A percentile compares a stretch with the other conserved stretches of the same genome.
These are phyloP conservation scores for Cadophora sp. DNA, from an alignment of 2,329 filamentous ascomycete species.

Conservation along the genomic window DNA sequence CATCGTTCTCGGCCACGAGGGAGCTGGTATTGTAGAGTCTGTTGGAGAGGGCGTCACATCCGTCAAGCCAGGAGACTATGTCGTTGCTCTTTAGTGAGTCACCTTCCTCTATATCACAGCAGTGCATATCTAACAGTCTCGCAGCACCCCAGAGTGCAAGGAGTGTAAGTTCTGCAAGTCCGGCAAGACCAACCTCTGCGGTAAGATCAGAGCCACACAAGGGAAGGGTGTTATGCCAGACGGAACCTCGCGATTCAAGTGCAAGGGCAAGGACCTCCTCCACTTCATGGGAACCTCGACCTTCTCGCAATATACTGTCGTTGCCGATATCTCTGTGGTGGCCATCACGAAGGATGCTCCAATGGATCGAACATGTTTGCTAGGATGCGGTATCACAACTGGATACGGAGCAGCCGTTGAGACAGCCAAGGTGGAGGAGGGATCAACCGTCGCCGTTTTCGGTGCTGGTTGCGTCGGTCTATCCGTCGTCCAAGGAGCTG, in stretches of 20 bases:
- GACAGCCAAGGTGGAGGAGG: conserved; percentile 90
- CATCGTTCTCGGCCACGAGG: conserved; percentile 87
- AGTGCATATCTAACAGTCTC: conserved; percentile 17
- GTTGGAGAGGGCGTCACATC: conserved; percentile 94
- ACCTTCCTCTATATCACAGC: conserved; percentile 21
- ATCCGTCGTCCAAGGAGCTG: conserved; percentile 92
- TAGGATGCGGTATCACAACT: conserved; percentile 98
- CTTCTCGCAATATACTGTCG: conserved; percentile 98
- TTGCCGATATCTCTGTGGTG: conserved; percentile 97
- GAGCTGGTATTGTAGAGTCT: conserved; percentile 90
- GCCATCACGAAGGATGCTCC: conserved; percentile 88
- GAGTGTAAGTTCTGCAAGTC: conserved; percentile 99
- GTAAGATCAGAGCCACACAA: conserved; percentile 97
- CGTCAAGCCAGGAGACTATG: conserved; percentile 92
- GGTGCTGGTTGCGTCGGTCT: conserved; percentile 96
- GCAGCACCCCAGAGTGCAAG: conserved; percentile 90
- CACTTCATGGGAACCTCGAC: conserved; percentile 99
- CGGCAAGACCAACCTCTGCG: conserved; percentile 98
- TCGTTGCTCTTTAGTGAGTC: conserved; percentile 83
- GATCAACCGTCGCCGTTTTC: conserved; percentile 89
- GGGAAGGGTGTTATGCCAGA: conserved; percentile 97
- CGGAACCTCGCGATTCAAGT: conserved; percentile 91
- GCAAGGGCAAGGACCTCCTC: conserved; percentile 91
- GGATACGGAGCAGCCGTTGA: conserved; percentile 96
- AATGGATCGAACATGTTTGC: conserved; percentile 94